Evolutionary conservation across 139 green algal species (phyloP), one percentile per base, ranked within the genome.

Genomic region (Chlorella sp.): DNA sequence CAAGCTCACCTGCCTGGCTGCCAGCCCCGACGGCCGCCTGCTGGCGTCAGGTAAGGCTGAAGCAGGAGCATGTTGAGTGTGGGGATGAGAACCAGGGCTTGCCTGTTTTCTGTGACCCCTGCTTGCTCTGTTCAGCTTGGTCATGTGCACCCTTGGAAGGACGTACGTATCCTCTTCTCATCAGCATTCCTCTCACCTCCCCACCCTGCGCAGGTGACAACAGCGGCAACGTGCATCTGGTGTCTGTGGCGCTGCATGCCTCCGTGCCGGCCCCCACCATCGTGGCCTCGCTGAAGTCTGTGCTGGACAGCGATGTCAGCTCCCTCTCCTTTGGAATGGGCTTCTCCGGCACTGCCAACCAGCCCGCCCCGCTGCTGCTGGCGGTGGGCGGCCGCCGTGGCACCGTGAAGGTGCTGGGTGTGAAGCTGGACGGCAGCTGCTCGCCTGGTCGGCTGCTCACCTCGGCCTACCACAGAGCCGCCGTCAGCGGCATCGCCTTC

Each of bases 31-130:
- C 32, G 86, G 75, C 11, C 34, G 16, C 1, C 75, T 89, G 75
- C 86, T 89, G 24, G 76, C 86, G 21, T 60, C 60, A 89, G 86
- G 86, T 89, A n/a, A 26, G 2, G 18, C 2, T 60, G 36, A n/a
- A 16, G 15, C 24, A 15, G 76, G 36, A 82, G 18, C 4, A 60
- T 82, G 34, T 28, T 36, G 9, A 26, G 32, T 82, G 36, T 4
- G 12, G 9, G 53, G 57, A 53, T 5, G 19, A 37, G 18, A 42
- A 9, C 48, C 48, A 57, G 48, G 48, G 48, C 48, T 9, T 57
- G 48, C 48, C 48, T 57, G 9, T 9, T 57, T 57, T 9, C 48
- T 57, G 48, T 83, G 77, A 36, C n/a, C 14, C n/a, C 77, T 60
- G 12, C n/a, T 42, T 42, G 36, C 18, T 30, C 24, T 42, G 21